Evolutionary conservation across 2,329 filamentous ascomycete species (phyloP).

Genomic region (Ascochyta fabae): DNA sequence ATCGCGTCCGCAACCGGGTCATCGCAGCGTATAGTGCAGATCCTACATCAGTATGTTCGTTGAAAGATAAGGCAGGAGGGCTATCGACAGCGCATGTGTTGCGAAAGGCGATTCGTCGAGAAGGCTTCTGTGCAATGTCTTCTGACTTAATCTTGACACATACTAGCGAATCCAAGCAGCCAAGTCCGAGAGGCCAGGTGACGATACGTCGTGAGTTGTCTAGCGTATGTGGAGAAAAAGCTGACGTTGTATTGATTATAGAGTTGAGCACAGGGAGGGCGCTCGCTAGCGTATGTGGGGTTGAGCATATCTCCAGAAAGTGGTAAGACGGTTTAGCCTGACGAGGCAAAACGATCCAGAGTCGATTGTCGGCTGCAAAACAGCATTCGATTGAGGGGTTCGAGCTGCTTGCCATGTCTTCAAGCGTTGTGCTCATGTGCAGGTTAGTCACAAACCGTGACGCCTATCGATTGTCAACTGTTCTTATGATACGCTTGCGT

Average conservation of each 20-base stretch:
- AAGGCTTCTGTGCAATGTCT: constrained; percentile 4
- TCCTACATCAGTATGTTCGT: not conserved
- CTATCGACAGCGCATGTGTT: not conserved
- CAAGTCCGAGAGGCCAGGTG: constrained; percentile 9
- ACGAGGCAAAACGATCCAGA: constrained; percentile 30
- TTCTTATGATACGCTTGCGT: not conserved
- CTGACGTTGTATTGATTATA: constrained; percentile 30
- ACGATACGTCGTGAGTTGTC: constrained; percentile 28
- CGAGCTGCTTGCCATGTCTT: not conserved
- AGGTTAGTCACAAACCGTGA: not conserved
- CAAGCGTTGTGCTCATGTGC: not conserved
- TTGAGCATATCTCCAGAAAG: constrained; percentile 23
- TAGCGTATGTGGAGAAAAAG: constrained; percentile 40
- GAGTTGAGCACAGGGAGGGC: constrained; percentile 23
- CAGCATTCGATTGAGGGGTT: not conserved
- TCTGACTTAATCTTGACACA: constrained; percentile 26
- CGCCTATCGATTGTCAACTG: not conserved
- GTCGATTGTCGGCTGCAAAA: not conserved
- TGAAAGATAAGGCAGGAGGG: constrained; percentile 1
- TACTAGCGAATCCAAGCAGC: constrained; percentile 6
- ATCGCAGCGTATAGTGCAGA: constrained; percentile 13
- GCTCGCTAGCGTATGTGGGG: constrained; percentile 39
- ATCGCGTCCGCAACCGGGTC: constrained; percentile 14
- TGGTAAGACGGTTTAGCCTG: constrained; percentile 24
- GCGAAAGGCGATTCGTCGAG: constrained; percentile 22